These are phyloP conservation scores for Rhizophora mangle DNA, from an alignment of 345 rosid species.

Conservation along the genomic window DNA sequence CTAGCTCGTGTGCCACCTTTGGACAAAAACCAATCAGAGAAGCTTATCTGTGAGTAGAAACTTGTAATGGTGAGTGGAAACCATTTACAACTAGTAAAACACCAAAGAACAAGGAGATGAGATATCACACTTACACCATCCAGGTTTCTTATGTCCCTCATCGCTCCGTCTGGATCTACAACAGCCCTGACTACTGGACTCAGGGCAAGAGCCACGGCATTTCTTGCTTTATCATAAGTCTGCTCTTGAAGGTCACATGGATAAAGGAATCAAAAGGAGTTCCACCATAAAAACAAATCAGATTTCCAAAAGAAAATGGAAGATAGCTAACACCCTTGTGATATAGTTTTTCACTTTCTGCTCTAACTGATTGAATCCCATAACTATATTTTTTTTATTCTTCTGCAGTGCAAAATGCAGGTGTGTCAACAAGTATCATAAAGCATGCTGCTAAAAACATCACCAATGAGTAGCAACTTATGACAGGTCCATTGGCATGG, in stretches of 20 bases:
- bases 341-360: background rate
- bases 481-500: background rate
- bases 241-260: constrained; percentile 31
- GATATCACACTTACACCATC: constrained; percentile 58
- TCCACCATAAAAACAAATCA: constrained; percentile 1
- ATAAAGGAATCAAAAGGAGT: constrained; percentile 12
- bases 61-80: constrained; percentile 4
- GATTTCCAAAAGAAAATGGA: background rate
- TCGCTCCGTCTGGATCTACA: constrained; percentile 82
- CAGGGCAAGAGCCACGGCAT: constrained; percentile 86
- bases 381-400: background rate
- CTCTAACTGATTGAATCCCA: background rate
- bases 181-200: constrained; percentile 97
- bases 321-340: background rate
- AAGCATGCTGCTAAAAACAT: background rate
- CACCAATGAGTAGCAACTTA: background rate
- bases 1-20: constrained; percentile 91
- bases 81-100: constrained; percentile 3
- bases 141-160: constrained; percentile 78
- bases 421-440: background rate
- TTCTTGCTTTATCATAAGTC: constrained; percentile 93
- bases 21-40: constrained; percentile 96
- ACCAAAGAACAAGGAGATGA: constrained; percentile 6
- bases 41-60: constrained; percentile 67
- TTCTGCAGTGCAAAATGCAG: background rate